A percentile compares a stretch with the other conserved stretches of the same genome.
These are phyloP conservation scores for Pyrenula aspistea DNA, from an alignment of 495 filamentous ascomycete species.

Conservation along the genomic window DNA sequence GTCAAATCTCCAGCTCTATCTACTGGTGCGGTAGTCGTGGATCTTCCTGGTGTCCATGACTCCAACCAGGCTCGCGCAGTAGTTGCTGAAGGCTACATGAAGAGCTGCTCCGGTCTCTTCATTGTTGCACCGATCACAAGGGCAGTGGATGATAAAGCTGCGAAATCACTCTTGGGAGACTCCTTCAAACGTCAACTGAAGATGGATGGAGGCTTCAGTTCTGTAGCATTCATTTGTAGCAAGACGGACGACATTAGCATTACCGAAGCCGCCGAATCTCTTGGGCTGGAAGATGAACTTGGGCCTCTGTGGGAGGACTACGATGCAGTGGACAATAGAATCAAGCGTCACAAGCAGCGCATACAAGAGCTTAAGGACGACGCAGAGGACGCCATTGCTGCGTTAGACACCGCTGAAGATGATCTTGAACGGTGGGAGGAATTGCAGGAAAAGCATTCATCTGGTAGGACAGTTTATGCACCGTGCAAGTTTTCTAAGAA, in stretches of 20 bases:
- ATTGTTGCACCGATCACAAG: conserved; percentile 54
- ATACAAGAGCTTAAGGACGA: conserved; percentile 23
- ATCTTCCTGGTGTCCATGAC: conserved; percentile 54
- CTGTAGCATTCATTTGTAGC: conserved; percentile 53
- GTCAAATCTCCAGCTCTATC: conserved; percentile 40
- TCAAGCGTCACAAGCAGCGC: conserved; percentile 16
- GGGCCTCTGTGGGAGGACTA: conserved; percentile 16
- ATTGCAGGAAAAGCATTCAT: conserved; percentile 25
- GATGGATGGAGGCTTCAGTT: conserved; percentile 44
- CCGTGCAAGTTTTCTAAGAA: conserved; percentile 22
- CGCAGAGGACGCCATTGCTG: conserved; percentile 16
- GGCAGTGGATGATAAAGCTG: conserved; percentile 55
- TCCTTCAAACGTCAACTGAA: conserved; percentile 53
- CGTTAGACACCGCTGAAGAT: conserved; percentile 24
- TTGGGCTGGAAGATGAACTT: conserved; percentile 29
- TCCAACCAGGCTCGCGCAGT: conserved; percentile 51
- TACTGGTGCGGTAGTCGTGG: conserved; percentile 53
- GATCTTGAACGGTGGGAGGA: conserved; percentile 33
- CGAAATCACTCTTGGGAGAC: conserved; percentile 46
- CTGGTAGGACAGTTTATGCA: conserved; percentile 36
- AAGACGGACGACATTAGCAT: conserved; percentile 58
- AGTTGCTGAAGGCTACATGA: conserved; percentile 51
- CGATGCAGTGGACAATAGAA: conserved; percentile 21
- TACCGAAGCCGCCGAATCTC: conserved; percentile 32
- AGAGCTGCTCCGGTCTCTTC: conserved; percentile 31